A percentile compares a stretch with the other conserved stretches of the same genome.
These are phyloP conservation scores for Pythium dissimile DNA, from an alignment of 352 stramenopile species.

Conservation along the genomic window DNA sequence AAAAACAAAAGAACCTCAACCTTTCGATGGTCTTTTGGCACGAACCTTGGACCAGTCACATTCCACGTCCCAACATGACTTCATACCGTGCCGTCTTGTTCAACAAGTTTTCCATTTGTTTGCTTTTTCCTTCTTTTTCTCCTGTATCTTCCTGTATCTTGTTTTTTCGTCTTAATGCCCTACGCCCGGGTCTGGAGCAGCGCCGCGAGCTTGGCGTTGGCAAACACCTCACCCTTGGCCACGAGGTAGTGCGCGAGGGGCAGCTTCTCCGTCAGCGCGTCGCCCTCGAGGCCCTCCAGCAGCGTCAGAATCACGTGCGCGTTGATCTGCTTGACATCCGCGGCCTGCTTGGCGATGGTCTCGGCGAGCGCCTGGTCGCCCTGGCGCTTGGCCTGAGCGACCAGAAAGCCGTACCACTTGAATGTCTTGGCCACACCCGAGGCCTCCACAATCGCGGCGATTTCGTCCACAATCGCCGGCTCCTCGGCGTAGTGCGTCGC, in stretches of 20 bases:
- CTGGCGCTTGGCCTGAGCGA: slow-evolving; percentile 63
- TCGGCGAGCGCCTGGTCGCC: slow-evolving; percentile 58
- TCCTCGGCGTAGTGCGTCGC: slow-evolving; percentile 58
- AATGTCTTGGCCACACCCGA: slow-evolving; percentile 45
- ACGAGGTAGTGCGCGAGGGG: slow-evolving; percentile 75
- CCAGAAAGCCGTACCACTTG: slow-evolving; percentile 77
- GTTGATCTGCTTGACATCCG: slow-evolving; percentile 69
- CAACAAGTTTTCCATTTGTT: too few relatives aligned
- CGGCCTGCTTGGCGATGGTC: slow-evolving; percentile 59
- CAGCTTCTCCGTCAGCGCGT: slow-evolving; percentile 53
- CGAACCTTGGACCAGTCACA: too few relatives aligned
- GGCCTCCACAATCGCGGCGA: slow-evolving; percentile 46
- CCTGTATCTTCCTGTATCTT: background rate
- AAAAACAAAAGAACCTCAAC: too few relatives aligned
- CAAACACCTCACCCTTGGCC: slow-evolving; percentile 70
- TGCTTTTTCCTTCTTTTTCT: background rate
- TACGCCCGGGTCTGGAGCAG: slow-evolving; percentile 18
- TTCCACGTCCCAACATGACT: background rate
- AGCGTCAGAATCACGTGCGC: slow-evolving; percentile 71
- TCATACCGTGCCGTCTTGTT: too few relatives aligned
- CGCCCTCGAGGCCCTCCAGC: slow-evolving; percentile 57
- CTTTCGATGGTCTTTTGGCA: too few relatives aligned
- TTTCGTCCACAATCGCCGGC: slow-evolving; percentile 54
- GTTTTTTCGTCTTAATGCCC: background rate
- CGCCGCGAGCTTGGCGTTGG: slow-evolving; percentile 27